Evolutionary conservation across 345 rosid genomes (phyloP), one percentile per base, ranked within the genome.

Genomic region (Cardamine occulta): DNA sequence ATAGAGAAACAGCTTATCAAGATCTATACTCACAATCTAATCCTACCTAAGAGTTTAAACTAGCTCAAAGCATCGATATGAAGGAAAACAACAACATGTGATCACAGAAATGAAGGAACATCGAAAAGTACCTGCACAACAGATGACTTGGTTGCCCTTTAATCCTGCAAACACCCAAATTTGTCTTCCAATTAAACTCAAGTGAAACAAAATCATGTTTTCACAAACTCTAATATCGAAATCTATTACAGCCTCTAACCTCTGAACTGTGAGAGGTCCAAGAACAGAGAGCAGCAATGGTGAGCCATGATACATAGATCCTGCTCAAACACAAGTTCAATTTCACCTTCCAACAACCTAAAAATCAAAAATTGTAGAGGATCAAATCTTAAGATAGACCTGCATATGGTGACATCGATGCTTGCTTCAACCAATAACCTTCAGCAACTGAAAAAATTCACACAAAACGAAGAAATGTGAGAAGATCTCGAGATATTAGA

Each of bases 271-370:
- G 32, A 92, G 91, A 44, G 96, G 97, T 39, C 99, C 99, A 8
- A 95, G 83, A 71, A 92, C 48, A 1, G 89, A 86, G 76, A 90
- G 89, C 42, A 95, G 78, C 82, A 92, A 80, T 29, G 99, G 97
- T 8, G 99, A 92, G 73, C 94, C 97, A 68, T 92, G 99, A 80
- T 90, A 92, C 96, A 95, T 95, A 56, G 97, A 92, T 82, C 99
- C 99, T 95, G 76, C 70, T 7, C 65, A 70, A 51, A 24, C 47
- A 39, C 13, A 67, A 24, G 68, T 59, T 14, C 8, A 39, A 26
- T 6, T 35, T 57, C 61, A 70, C 18, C 2, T 53, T 51, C 39
- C 0, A 32, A 17, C 4, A 61, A 9, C 11, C 7, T 7, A 48
- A 26, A 7, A 6, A 58, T 35, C n/a, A 8, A 35, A 54, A 39